phyloP scores from a whole-genome alignment of 306 rosid species.

The Astragalus glycyphyllos region DNA sequence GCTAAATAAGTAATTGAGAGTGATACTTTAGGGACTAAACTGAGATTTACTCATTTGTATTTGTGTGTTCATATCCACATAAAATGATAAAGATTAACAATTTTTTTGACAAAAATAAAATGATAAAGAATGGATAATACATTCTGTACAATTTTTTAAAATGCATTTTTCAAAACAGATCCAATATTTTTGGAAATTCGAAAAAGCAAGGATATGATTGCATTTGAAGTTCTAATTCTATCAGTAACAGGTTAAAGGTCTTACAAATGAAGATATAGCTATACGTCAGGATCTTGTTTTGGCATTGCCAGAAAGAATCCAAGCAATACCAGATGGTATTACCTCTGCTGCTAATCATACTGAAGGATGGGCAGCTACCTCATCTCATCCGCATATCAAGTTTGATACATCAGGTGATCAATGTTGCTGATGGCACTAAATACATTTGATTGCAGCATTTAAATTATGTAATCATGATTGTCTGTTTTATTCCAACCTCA shows the following conservation, averaged over 20 bases:
- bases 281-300: constrained; percentile 65
- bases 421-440: not conserved
- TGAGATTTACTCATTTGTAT: too few relatives aligned
- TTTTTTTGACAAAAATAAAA: too few relatives aligned
- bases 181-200: too few relatives aligned
- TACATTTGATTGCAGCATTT: constrained; percentile 5
- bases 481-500: constrained; percentile 39
- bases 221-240: constrained; percentile 31
- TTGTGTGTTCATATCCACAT: too few relatives aligned
- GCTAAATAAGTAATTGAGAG: too few relatives aligned
- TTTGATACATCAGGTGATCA: constrained; percentile 69
- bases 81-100: too few relatives aligned
- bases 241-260: constrained; percentile 74
- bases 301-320: constrained; percentile 77
- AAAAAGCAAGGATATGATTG: constrained; percentile 13
- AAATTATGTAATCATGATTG: constrained; percentile 14
- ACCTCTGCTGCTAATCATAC: constrained; percentile 50
- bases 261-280: constrained; percentile 68
- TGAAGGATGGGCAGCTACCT: constrained; percentile 55
- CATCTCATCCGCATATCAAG: constrained; percentile 60
- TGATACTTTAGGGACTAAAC: too few relatives aligned
- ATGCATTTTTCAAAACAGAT: too few relatives aligned
- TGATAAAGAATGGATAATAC: too few relatives aligned
- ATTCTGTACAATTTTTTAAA: too few relatives aligned
- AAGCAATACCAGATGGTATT: constrained; percentile 80